A percentile compares a stretch with the other conserved stretches of the same genome.
Evolutionary conservation across 495 filamentous ascomycete genomes (phyloP).

Genomic region (Penicillium maclennaniae): DNA sequence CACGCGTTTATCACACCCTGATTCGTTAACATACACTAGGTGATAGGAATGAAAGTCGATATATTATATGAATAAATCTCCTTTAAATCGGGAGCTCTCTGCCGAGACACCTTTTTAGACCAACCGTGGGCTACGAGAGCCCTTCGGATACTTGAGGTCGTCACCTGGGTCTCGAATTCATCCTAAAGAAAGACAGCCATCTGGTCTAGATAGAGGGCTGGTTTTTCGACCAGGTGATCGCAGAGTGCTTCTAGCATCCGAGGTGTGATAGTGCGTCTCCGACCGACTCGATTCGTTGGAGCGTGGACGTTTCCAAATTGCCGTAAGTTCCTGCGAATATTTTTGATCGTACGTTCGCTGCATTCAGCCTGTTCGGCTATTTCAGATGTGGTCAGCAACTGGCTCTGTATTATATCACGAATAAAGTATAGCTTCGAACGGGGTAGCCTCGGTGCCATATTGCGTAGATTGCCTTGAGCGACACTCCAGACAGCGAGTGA

Average conservation of each 20-base stretch:
- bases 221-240: constrained; percentile 28
- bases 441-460: constrained; percentile 15
- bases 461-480: no score
- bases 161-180: no score
- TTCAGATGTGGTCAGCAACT: constrained; percentile 2
- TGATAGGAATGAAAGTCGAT: constrained; percentile 21
- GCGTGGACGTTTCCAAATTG: constrained; percentile 19
- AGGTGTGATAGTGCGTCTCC: constrained; percentile 12
- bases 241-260: constrained; percentile 20
- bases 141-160: no score
- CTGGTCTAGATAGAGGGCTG: constrained; percentile 24
- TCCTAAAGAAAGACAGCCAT: constrained; percentile 20
- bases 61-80: constrained; percentile 32
- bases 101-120: no score
- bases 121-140: no score
- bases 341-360: constrained; percentile 9
- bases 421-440: not conserved
- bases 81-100: constrained; percentile 30
- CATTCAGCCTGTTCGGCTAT: not conserved
- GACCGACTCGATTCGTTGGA: constrained; percentile 16
- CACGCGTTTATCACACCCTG: constrained; percentile 25
- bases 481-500: no score
- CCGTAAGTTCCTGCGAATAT: constrained; percentile 23
- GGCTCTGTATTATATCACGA: constrained; percentile 2
- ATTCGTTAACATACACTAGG: constrained; percentile 9